Evolutionary conservation across 805 yeast species (phyloP), one percentile per base, ranked within the genome.

Genomic region (Pichia thaimueangensis): DNA sequence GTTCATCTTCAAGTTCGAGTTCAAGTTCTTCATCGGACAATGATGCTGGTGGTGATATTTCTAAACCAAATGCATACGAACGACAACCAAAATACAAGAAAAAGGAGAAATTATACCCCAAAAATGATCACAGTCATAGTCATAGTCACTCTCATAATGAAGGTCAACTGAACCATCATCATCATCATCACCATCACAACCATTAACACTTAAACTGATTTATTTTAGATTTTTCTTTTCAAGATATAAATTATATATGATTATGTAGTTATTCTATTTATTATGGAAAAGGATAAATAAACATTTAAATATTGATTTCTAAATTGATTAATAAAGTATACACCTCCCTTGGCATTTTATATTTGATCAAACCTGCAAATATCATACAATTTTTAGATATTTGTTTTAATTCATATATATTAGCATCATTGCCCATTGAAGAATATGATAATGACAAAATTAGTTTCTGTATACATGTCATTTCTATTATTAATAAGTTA

Each of bases 361-460:
- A 88, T 64, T 86, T 95, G 29, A 89, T 82, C 80, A 91, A 83
- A 47, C 97, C 97, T 6, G 97, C 95, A 60, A 83, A 91, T 3
- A 89, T 78, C 88, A 89, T 87, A 62, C 95, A 84, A 62, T 87
- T 87, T 60, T 79, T 82, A 2, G 95, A 87, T 49, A 82, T 70
- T 47, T 72, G 73, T 39, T 70, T 69, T 55, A 86, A 65, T 32
- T 76, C 74, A 3, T 61, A 67, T 17, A 74, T 62, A 57, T 80
- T 83, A 43, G 73, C 76, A 32, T 72, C 67, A 29, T 48, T 37
- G 39, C 50, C 29, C 42, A 52, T 27, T 15, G 19, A 10, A 3
- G 37, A 34, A 24, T 34, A 34, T 22, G 37, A 13, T n/a, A 34
- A 22, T 15, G 37, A 15, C 34, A 68, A 63, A 52, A 67, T 61